A percentile compares a stretch with the other conserved stretches of the same genome.
These are phyloP conservation scores for Ramalina intermedia DNA, from an alignment of 495 filamentous ascomycete genomes.

Conservation along the genomic window DNA sequence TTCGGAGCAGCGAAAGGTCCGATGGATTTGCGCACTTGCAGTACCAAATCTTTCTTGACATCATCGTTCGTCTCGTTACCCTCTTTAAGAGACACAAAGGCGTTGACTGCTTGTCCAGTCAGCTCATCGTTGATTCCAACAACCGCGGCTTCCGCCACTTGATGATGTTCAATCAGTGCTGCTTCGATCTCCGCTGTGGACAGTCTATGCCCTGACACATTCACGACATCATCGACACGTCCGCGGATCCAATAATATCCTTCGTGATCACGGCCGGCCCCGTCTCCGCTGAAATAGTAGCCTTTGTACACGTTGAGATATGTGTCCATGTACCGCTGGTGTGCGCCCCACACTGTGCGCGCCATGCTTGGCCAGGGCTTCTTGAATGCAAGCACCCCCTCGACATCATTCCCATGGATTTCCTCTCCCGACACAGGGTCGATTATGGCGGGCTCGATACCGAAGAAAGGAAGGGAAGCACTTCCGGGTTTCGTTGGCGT, in stretches of 20 bases:
- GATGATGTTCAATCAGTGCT: slow-evolving; percentile 77
- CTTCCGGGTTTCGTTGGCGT: slow-evolving; percentile 44
- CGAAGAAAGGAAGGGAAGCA: slow-evolving; percentile 67
- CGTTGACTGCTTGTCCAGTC: slow-evolving; percentile 92
- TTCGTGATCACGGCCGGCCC: slow-evolving; percentile 92
- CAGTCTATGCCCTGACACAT: slow-evolving; percentile 88
- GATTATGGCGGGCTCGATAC: slow-evolving; percentile 95
- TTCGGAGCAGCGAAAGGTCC: slow-evolving; percentile 96
- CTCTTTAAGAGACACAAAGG: slow-evolving; percentile 89
- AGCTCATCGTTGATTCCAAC: slow-evolving; percentile 88
- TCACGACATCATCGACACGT: slow-evolving; percentile 96
- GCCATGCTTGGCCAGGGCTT: slow-evolving; percentile 99
- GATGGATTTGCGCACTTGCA: slow-evolving; percentile 93
- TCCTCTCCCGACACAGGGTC: slow-evolving; percentile 93
- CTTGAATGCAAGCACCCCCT: slow-evolving; percentile 96
- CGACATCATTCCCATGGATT: slow-evolving; percentile 90
- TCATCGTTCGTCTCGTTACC: slow-evolving; percentile 65
- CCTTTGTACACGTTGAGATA: slow-evolving; percentile 97
- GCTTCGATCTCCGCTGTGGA: slow-evolving; percentile 98
- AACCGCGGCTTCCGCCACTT: slow-evolving; percentile 88
- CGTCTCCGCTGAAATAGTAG: slow-evolving; percentile 98
- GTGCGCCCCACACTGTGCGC: slow-evolving; percentile 92
- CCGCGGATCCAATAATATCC: slow-evolving; percentile 99
- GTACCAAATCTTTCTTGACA: slow-evolving; percentile 78
- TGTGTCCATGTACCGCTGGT: slow-evolving; percentile 97